Conservation (phyloP, 306 rosid species). For the Lathyrus aphaca region DNA sequence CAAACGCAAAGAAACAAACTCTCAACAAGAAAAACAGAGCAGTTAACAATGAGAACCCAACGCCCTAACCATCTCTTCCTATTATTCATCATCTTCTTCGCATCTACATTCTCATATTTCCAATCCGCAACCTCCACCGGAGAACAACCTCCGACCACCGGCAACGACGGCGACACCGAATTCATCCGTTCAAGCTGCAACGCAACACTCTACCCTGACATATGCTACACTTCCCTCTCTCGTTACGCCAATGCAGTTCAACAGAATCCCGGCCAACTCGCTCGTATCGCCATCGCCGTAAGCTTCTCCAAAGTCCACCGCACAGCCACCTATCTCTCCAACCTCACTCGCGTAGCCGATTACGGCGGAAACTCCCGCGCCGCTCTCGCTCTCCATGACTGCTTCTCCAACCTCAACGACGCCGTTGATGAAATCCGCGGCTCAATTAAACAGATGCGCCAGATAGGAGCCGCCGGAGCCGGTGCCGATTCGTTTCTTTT, state of each 20-base stretch:
- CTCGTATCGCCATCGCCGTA: slow-evolving; percentile 75
- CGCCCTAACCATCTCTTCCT: slow-evolving; percentile 18
- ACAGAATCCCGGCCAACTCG: slow-evolving; percentile 71
- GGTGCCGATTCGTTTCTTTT: slow-evolving; percentile 58
- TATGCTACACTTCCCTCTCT: slow-evolving; percentile 83
- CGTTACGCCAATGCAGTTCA: slow-evolving; percentile 84
- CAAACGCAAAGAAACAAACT: background rate
- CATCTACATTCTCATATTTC: slow-evolving; percentile 42
- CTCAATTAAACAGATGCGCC: slow-evolving; percentile 86
- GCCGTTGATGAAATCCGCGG: slow-evolving; percentile 87
- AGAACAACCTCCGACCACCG: background rate
- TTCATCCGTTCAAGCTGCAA: slow-evolving; percentile 84
- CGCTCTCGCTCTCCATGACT: slow-evolving; percentile 75
- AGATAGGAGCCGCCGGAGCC: slow-evolving; percentile 48
- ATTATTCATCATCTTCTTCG: slow-evolving; percentile 11
- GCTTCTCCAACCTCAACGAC: slow-evolving; percentile 80
- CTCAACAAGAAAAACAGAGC: background rate
- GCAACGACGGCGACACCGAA: slow-evolving; percentile 32
- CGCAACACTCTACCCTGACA: slow-evolving; percentile 78
- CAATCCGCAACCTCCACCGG: background rate
- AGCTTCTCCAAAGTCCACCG: slow-evolving; percentile 60
- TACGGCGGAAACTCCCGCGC: slow-evolving; percentile 55
- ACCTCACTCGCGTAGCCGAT: slow-evolving; percentile 65
- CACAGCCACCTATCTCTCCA: slow-evolving; percentile 60
- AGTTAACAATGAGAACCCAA: slow-evolving; percentile 40